Conservation (phyloP, 2,329 filamentous ascomycete species). For the Cordyceps farinosa region DNA sequence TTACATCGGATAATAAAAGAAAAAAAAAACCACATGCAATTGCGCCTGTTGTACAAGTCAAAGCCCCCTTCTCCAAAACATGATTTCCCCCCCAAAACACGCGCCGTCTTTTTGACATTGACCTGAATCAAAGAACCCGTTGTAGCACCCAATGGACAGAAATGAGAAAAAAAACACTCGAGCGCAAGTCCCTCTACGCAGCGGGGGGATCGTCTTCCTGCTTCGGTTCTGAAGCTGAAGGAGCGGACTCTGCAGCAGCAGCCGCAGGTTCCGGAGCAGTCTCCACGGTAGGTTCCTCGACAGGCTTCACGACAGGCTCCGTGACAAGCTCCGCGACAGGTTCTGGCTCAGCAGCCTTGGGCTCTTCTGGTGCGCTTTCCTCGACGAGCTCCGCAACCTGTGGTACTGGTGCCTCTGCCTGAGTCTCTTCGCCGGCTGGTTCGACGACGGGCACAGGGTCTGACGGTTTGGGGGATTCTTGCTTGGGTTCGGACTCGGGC, state of each 20-base stretch:
- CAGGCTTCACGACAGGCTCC: not conserved
- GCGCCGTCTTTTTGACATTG: not conserved
- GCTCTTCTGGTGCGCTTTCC: conserved; percentile 12
- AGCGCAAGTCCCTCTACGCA: not conserved
- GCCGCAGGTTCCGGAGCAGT: not conserved
- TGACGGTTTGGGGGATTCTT: not conserved
- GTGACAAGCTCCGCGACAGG: not conserved
- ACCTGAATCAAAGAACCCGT: not conserved
- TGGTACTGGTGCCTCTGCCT: not conserved
- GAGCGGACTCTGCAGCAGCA: not conserved
- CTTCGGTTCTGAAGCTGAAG: not conserved
- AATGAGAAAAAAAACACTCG: not conserved
- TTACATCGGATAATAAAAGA: not conserved
- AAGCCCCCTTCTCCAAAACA: not conserved
- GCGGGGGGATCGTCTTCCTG: conserved; percentile 1
- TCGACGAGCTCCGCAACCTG: conserved; percentile 9
- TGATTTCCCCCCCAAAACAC: not conserved
- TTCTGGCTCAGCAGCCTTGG: not conserved
- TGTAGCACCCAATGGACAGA: not conserved
- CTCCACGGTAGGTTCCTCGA: not conserved
- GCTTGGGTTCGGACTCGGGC: not conserved
- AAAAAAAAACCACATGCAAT: not conserved
- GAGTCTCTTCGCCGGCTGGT: conserved; percentile 2
- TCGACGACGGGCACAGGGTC: not conserved
- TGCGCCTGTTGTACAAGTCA: conserved; percentile 16